Evolutionary conservation across 192 early-diverging fungal genomes (phyloP).

Genomic region (Entomortierella parvispora): DNA sequence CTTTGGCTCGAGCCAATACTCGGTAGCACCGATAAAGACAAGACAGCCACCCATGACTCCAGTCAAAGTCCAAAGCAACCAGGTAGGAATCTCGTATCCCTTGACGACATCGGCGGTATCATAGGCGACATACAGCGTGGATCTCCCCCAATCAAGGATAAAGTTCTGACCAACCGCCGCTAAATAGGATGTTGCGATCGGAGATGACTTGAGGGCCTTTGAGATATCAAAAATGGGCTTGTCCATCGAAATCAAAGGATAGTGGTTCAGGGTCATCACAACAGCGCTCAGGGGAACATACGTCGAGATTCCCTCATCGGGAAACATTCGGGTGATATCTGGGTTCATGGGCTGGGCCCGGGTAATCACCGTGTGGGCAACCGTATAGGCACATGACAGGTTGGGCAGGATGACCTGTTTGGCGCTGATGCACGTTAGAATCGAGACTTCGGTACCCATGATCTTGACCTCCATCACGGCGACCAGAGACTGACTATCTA

Average conservation of each 20-base stretch:
- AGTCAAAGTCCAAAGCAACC: neutral
- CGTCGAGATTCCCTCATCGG: neutral
- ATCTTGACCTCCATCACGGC: neutral
- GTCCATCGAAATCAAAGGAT: neutral
- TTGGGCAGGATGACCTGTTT: neutral
- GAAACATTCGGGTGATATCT: neutral
- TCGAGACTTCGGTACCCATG: neutral
- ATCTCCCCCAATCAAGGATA: constrained; percentile 5
- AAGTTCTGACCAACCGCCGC: constrained; percentile 10
- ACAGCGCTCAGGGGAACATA: neutral
- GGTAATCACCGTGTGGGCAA: neutral
- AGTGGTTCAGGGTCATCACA: neutral
- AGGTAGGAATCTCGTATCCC: constrained; percentile 1
- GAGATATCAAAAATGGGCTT: neutral
- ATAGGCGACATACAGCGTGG: constrained; percentile 2
- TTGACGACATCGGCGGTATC: constrained; percentile 8
- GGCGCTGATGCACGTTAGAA: neutral
- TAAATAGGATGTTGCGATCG: neutral
- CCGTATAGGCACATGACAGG: constrained; percentile 1
- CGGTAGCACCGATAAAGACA: neutral
- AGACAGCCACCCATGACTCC: constrained; percentile 2
- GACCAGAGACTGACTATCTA: neutral
- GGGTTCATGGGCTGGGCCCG: neutral
- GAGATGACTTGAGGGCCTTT: neutral
- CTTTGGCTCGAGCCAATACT: neutral